Evolutionary conservation across 169 alveolate genomes (phyloP), one percentile per base, ranked within the genome.

Genomic region (Besnoitia besnoiti): DNA sequence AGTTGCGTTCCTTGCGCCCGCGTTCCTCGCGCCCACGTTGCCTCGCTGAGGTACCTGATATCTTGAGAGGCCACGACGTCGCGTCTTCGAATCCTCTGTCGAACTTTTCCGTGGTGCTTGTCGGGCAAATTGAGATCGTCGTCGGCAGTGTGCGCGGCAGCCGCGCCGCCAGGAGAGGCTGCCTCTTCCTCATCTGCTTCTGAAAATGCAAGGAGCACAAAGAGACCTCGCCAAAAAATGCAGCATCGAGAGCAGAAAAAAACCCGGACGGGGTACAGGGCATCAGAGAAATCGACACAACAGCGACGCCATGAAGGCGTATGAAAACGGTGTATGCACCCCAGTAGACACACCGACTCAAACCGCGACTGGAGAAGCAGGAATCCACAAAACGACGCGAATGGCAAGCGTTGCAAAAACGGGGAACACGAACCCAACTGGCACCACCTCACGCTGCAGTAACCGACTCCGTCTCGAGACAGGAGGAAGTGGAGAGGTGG

Each of bases 21-120:
- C n/a, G n/a, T n/a, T n/a, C n/a, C n/a, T n/a, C n/a, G n/a, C n/a
- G n/a, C n/a, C n/a, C n/a, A n/a, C n/a, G 1, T 55, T 55, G 7
- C 67, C 30, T 55, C 24, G 59, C 59, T 62, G 10, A 5, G 40
- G 76, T n/a, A 89, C 93, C 93, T 89, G 27, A 89, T 73, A 42
- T 89, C 93, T 55, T 75, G 49, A 37, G 55, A 42, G 49, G 40
- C 73, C 30, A 50, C 35, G 24, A 24, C 79, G 50, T 89, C 93
- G 27, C 93, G 80, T 46, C 93, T 89, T 10, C 93, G 42, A 37
- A 89, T 89, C 24, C 93, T 30, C 88, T 89, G 93, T 33, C 93
- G 47, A 19, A 75, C 42, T 59, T 89, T 89, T 44, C 93, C 93
- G 27, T 76, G 89, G 76, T 89, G 73, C 46, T 44, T 67, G 49